A percentile compares a stretch with the other conserved stretches of the same genome.
These are phyloP conservation scores for Remersonia thermophila DNA, from an alignment of 2,329 filamentous ascomycete genomes.

Conservation along the genomic window DNA sequence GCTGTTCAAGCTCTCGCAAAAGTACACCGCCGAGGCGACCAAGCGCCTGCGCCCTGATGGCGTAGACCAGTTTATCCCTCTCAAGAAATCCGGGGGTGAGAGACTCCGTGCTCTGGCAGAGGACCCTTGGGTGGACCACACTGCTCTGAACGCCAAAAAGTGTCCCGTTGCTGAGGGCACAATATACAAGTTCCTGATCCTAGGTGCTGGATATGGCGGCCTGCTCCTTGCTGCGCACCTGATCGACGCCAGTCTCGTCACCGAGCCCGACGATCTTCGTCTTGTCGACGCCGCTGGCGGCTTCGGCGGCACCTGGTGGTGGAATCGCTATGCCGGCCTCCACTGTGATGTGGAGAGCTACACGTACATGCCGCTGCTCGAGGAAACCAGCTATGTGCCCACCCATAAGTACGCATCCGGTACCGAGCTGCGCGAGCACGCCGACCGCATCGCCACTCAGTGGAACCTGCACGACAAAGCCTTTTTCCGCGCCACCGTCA, in stretches of 20 bases:
- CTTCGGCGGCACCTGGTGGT: constrained; percentile 40
- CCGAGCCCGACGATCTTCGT: constrained; percentile 25
- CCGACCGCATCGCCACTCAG: constrained; percentile 30
- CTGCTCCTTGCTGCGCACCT: constrained; percentile 24
- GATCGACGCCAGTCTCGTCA: constrained; percentile 23
- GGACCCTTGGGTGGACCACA: constrained; percentile 27
- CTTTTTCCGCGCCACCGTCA: constrained; percentile 34
- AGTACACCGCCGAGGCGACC: constrained; percentile 24
- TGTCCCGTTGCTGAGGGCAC: constrained; percentile 18
- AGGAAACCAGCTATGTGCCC: constrained; percentile 48
- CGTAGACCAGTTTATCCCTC: constrained; percentile 13
- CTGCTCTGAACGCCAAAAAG: constrained; percentile 17
- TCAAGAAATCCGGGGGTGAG: constrained; percentile 15
- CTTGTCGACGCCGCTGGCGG: constrained; percentile 31
- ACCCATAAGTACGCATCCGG: constrained; percentile 29
- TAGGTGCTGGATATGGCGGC: constrained; percentile 26
- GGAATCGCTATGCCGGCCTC: constrained; percentile 37
- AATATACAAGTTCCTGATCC: constrained; percentile 20
- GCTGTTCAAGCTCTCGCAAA: constrained; percentile 17
- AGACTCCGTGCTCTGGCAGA: constrained; percentile 17
- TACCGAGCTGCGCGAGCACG: constrained; percentile 32
- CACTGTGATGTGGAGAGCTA: constrained; percentile 48
- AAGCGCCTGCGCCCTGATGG: background rate
- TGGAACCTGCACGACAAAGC: constrained; percentile 31
- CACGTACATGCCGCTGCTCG: constrained; percentile 47